Evolutionary conservation across 225 moss, liverwort and hornwort genomes (phyloP), one percentile per base, ranked within the genome.

Genomic region (Straminergon stramineum): DNA sequence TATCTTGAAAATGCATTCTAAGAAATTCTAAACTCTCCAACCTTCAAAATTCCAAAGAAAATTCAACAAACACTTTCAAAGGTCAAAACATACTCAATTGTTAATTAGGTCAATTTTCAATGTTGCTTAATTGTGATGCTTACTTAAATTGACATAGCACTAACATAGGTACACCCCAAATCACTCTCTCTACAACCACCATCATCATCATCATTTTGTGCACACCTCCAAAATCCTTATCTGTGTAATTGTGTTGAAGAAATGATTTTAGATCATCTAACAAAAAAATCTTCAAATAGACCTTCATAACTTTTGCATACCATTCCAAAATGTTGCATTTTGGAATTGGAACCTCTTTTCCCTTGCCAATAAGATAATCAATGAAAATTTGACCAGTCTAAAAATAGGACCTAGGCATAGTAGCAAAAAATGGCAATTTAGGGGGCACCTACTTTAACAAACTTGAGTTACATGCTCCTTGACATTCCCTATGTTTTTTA

Each of bases 11-110:
- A n/a, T 57, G 6, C 10, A 16, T 17, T 2, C 24, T 11, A 11
- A 17, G 5, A 10, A 27, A 58, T 16, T n/a, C 4, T 17, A 26
- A 79, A 17, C 1, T 17, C 2, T 0, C 1, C 1, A n/a, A 27
- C 11, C 4, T 26, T 27, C 1, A 58, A 26, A 57, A 56, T 57
- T n/a, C 17, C 16, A 24, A 37, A 0, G 4, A 13, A n/a, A 57
- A 23, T 37, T 37, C 4, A 3, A 57, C 48, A 48, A 24, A 16
- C n/a, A 10, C 2, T 79, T 57, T 17, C 0, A 11, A 48, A 57
- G 1, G 5, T 24, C 0, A 1, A 78, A n/a, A 6, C 1, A 6
- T 35, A 0, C 1, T 24, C 26, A 57, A 56, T 4, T 56, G 26
- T 26, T 57, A 11, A n/a, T 26, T 57, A 0, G 2, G 0, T 78